Evolutionary conservation across 345 rosid genomes (phyloP).

Genomic region (Camelina hispida): DNA sequence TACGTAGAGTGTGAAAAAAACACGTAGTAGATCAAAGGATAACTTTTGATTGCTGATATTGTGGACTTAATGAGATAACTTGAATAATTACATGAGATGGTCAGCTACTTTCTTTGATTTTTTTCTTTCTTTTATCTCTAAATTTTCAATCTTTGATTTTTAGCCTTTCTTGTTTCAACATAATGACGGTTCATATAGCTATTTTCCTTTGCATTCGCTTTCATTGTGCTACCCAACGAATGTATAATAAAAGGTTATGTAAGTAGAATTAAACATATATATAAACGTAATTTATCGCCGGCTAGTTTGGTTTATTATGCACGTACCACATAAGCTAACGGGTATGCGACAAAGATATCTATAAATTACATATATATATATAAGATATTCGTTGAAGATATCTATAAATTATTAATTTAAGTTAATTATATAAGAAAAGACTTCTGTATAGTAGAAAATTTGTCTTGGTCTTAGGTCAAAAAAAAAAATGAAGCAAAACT

Average conservation of each 20-base stretch:
- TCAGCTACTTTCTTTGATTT: slow-evolving; percentile 28
- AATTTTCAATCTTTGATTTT: not conserved
- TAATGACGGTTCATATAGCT: slow-evolving; percentile 28
- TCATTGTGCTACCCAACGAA: slow-evolving; percentile 32
- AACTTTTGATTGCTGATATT: slow-evolving; percentile 32
- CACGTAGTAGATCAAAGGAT: slow-evolving; percentile 8
- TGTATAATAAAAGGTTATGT: not conserved
- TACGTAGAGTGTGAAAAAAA: not conserved
- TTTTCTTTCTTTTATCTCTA: not conserved
- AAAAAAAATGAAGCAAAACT: not conserved
- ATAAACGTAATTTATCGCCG: slow-evolving; percentile 29
- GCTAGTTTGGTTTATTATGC: slow-evolving; percentile 32
- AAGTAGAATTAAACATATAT: slow-evolving; percentile 2
- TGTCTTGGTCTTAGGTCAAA: not conserved
- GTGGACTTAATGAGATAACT: slow-evolving; percentile 36
- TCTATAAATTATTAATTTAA: no score
- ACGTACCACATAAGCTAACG: slow-evolving; percentile 11
- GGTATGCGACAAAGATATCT: slow-evolving; percentile 15
- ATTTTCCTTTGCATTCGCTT: slow-evolving; percentile 35
- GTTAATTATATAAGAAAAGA: not conserved
- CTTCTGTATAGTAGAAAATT: not conserved
- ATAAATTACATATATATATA: no score
- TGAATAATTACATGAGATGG: slow-evolving; percentile 28
- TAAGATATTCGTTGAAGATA: no score
- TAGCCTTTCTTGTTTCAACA: slow-evolving; percentile 23